Conservation (phyloP, 306 rosid genomes). For the Astragalus membranaceus region DNA sequence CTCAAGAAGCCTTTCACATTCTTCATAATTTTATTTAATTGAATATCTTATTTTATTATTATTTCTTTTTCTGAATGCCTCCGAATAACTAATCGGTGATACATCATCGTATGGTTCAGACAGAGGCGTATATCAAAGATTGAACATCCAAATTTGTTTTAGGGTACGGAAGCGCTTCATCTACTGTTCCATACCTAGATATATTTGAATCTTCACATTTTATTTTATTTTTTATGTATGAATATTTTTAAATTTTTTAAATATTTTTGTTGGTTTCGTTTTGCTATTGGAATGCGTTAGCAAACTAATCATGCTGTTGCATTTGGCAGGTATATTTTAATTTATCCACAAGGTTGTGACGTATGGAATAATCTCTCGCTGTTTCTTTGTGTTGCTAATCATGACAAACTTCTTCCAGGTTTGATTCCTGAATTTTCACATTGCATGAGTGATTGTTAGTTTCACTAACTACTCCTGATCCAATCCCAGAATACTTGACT, state of each 20-base stretch:
- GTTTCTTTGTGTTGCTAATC: constrained; percentile 98
- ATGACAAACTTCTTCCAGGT: constrained; percentile 99
- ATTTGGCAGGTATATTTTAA: constrained; percentile 88
- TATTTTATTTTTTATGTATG: no score
- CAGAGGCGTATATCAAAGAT: constrained; percentile 23
- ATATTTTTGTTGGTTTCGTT: no score
- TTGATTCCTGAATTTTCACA: constrained; percentile 15
- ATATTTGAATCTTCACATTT: no score
- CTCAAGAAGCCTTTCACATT: constrained; percentile 28
- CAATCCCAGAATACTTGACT: not conserved
- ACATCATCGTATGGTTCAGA: constrained; percentile 19
- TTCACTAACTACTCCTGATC: not conserved
- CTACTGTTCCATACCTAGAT: no score
- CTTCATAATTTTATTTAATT: not conserved
- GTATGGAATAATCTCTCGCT: constrained; percentile 97
- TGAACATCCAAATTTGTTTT: not conserved
- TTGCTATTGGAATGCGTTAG: no score
- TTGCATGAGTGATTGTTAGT: constrained; percentile 4
- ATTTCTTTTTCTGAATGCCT: not conserved
- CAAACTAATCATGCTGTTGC: not conserved
- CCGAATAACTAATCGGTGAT: constrained; percentile 8
- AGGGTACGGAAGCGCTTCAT: no score
- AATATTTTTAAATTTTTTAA: no score
- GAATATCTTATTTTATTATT: not conserved
- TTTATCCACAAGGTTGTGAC: constrained; percentile 98